A percentile compares a stretch with the other conserved stretches of the same genome.
These are phyloP conservation scores for Nicotiana knightiana DNA, from an alignment of 257 asterid genomes.

Conservation along the genomic window DNA sequence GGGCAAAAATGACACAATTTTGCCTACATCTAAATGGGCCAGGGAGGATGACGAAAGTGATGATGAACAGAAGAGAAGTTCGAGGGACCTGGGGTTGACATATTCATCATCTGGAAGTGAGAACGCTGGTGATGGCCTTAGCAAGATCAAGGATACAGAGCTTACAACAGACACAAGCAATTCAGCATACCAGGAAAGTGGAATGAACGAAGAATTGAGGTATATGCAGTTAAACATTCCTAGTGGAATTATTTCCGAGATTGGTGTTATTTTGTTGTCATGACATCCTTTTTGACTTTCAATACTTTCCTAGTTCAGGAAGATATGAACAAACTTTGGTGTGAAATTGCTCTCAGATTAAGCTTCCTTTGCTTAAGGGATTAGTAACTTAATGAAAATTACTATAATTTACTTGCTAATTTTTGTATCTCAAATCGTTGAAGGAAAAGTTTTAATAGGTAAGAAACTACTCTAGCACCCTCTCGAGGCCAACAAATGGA, in stretches of 20 bases:
- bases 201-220: slow-evolving; percentile 83
- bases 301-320: background rate
- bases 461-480: background rate
- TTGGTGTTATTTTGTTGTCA: background rate
- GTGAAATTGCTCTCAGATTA: background rate
- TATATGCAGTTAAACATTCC: slow-evolving; percentile 16
- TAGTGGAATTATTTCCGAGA: background rate
- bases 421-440: slow-evolving; percentile 4
- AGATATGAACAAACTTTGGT: background rate
- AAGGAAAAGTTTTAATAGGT: background rate
- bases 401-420: background rate
- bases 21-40: slow-evolving; percentile 93
- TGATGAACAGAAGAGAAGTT: slow-evolving; percentile 53
- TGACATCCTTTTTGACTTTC: background rate
- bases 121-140: slow-evolving; percentile 47
- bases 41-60: slow-evolving; percentile 80
- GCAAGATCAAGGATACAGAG: slow-evolving; percentile 45
- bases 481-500: background rate
- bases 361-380: background rate
- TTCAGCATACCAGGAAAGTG: slow-evolving; percentile 49
- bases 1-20: slow-evolving; percentile 47
- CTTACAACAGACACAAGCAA: slow-evolving; percentile 49
- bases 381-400: background rate
- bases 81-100: slow-evolving; percentile 62
- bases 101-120: slow-evolving; percentile 97